phyloP scores from a whole-genome alignment of 106 monocot species.

The Iris macrosiphon region DNA sequence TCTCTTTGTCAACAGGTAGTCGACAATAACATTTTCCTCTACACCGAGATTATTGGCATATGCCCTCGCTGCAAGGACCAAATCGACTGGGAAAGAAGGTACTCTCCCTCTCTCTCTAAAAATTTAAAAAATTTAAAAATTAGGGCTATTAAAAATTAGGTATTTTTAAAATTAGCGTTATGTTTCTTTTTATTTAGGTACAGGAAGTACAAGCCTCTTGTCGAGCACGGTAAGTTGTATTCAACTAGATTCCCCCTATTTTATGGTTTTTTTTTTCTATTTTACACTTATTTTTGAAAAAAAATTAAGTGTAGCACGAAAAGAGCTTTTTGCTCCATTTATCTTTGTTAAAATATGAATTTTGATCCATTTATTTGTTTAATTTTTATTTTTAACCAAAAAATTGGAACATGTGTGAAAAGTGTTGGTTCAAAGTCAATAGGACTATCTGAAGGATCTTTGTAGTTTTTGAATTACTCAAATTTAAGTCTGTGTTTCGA shows the following conservation, averaged over 20 bases:
- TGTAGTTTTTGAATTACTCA: neutral
- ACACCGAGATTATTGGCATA: constrained; percentile 78
- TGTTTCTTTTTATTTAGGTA: constrained; percentile 45
- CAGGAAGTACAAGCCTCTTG: constrained; percentile 89
- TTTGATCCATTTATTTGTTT: neutral
- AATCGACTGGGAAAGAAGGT: constrained; percentile 96
- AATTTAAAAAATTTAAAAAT: neutral
- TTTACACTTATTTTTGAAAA: constrained; percentile 31
- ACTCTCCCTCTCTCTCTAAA: neutral
- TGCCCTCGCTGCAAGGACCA: constrained; percentile 81
- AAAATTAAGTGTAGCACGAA: constrained; percentile 88
- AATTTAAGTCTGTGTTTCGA: no score
- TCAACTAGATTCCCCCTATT: no score
- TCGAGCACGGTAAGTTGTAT: constrained; percentile 89
- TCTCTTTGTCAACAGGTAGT: constrained; percentile 35
- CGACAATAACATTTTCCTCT: constrained; percentile 59
- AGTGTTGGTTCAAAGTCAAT: constrained; percentile 56
- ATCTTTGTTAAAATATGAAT: neutral
- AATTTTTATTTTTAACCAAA: constrained; percentile 21
- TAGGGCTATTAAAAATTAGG: neutral
- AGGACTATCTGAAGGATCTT: constrained; percentile 64
- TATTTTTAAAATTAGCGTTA: no score
- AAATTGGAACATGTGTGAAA: constrained; percentile 61
- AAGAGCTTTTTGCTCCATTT: constrained; percentile 57
- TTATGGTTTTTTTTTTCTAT: neutral